A percentile compares a stretch with the other conserved stretches of the same genome.
Evolutionary conservation across 1,284 basidiomycete genomes (phyloP).

Genomic region (Termitomyces sp.): DNA sequence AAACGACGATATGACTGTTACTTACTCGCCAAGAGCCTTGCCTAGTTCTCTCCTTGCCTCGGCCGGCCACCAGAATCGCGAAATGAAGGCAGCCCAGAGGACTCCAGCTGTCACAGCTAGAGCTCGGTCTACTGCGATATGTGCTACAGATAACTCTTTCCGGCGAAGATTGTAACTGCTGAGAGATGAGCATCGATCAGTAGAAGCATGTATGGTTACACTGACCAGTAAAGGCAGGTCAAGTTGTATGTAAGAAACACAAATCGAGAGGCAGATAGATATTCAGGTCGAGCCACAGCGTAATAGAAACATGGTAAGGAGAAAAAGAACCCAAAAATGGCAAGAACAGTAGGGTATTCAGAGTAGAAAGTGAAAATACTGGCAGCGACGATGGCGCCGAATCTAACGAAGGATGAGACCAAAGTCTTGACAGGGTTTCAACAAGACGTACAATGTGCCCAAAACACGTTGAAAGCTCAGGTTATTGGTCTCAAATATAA

Average conservation of each 20-base stretch:
- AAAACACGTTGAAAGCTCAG: constrained; percentile 73
- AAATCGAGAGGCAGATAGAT: constrained; percentile 79
- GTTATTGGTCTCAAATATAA: constrained; percentile 66
- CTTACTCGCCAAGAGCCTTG: constrained; percentile 75
- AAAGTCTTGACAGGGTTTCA: constrained; percentile 5
- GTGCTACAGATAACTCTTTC: constrained; percentile 61
- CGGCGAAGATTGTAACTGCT: constrained; percentile 79
- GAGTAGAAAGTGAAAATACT: constrained; percentile 71
- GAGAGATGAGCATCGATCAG: constrained; percentile 7
- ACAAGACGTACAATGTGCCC: constrained; percentile 68
- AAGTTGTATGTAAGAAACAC: constrained; percentile 89
- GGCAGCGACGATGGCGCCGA: constrained; percentile 78
- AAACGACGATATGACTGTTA: neutral
- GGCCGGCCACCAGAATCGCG: constrained; percentile 91
- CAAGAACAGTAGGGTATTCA: constrained; percentile 69
- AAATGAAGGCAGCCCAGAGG: constrained; percentile 85
- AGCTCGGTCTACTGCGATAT: constrained; percentile 75
- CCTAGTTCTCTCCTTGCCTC: constrained; percentile 88
- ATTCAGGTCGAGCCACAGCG: constrained; percentile 77
- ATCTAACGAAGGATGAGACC: constrained; percentile 32
- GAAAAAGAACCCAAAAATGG: constrained; percentile 85
- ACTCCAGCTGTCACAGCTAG: constrained; percentile 85
- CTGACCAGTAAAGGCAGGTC: constrained; percentile 82
- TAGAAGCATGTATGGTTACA: constrained; percentile 7
- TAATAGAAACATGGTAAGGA: constrained; percentile 93